These are phyloP conservation scores for Aechmea fasciata DNA, from an alignment of 176 grass and related monocot species.

Conservation along the genomic window DNA sequence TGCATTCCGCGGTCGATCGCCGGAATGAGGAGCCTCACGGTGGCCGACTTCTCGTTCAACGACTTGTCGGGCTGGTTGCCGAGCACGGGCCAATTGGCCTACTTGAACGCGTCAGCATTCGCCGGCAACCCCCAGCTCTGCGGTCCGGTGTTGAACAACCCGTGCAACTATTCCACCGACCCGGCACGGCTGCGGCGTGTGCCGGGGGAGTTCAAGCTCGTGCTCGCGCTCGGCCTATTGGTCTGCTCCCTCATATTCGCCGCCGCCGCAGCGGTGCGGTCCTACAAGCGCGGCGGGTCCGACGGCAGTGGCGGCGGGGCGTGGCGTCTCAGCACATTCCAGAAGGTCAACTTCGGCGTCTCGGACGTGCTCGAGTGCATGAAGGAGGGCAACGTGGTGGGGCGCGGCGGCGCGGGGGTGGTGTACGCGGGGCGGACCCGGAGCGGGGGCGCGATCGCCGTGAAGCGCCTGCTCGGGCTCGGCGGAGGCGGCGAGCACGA, in stretches of 20 bases:
- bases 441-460: slow-evolving; percentile 46
- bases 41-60: slow-evolving; percentile 83
- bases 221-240: slow-evolving; percentile 67
- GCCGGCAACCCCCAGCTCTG: slow-evolving; percentile 64
- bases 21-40: slow-evolving; percentile 73
- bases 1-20: slow-evolving; percentile 56
- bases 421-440: slow-evolving; percentile 53
- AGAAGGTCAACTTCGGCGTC: slow-evolving; percentile 77
- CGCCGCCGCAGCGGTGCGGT: slow-evolving; percentile 41
- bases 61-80: slow-evolving; percentile 55
- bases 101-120: slow-evolving; percentile 75
- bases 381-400: slow-evolving; percentile 91
- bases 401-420: slow-evolving; percentile 72
- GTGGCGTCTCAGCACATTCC: slow-evolving; percentile 83
- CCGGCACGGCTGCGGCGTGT: not conserved
- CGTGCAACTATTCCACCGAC: slow-evolving; percentile 17
- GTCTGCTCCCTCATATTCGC: slow-evolving; percentile 76
- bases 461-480: slow-evolving; percentile 51
- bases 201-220: slow-evolving; percentile 48
- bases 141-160: slow-evolving; percentile 29
- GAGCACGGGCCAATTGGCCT: slow-evolving; percentile 54
- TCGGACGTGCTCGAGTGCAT: slow-evolving; percentile 81
- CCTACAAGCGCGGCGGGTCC: slow-evolving; percentile 17
- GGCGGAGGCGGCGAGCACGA: slow-evolving; percentile 26
- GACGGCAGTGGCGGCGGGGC: not conserved